Evolutionary conservation across 2,329 filamentous ascomycete genomes (phyloP), one percentile per base, ranked within the genome.

Genomic region (Fusarium heterosporum): DNA sequence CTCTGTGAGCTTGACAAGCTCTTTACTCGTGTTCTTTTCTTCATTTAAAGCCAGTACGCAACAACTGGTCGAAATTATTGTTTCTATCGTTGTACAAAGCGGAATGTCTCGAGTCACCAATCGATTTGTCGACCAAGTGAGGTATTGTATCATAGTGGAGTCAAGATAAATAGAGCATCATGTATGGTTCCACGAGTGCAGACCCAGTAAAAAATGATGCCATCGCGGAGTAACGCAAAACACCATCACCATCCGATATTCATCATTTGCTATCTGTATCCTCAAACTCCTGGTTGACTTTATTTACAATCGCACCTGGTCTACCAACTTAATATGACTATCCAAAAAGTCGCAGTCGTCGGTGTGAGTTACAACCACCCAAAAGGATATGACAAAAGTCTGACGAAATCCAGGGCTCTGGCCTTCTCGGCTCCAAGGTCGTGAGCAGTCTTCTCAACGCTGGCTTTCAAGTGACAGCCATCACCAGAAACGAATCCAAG

Each of bases 81-180:
- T 22, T 22, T 22, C 16, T 8, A 16, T n/a, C 34, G 16, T 10
- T 17, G 7, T 8, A 16, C 6, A 36, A 10, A 36, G 16, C 34
- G 3, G 34, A n/a, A n/a, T 9, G 8, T 34, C 32, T 34, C 22
- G 32, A 16, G n/a, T 34, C 32, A 16, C n/a, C 2, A n/a, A 17
- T 11, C 9, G 16, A 17, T 11, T n/a, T 36, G 16, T 10, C n/a
- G 8, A 36, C 16, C 14, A 36, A 22, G 4, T 7, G 49, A 45
- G 38, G 43, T 45, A 60, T 59, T 43, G 52, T 43, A 4, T 16
- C 6, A 1, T 43, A 25, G 54, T 52, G 57, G 57, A n/a, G 57
- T 22, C 19, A 0, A 4, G 0, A 0, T 4, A 5, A 49, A 22
- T 16, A 2, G 8, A 8, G 16, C n/a, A 2, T 7, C 38, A 11